These are phyloP conservation scores for Gossypium sturtianum DNA, from an alignment of 345 rosid genomes.

Conservation along the genomic window DNA sequence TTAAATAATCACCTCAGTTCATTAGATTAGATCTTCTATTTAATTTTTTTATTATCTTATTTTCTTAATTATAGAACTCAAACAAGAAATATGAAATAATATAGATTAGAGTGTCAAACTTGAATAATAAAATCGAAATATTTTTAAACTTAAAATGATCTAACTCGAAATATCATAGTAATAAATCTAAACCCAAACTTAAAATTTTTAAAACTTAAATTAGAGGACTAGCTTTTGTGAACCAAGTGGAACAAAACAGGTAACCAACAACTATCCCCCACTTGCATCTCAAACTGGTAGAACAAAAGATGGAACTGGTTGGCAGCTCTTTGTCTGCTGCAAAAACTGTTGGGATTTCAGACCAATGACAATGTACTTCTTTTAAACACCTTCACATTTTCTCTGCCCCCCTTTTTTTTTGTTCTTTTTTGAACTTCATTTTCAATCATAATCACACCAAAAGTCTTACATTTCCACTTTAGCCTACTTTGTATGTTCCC, in stretches of 20 bases:
- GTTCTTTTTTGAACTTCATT: constrained; percentile 15
- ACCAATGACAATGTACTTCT: neutral
- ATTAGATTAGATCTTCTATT: no score
- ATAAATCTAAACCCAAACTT: no score
- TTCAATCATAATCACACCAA: constrained; percentile 25
- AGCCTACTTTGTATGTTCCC: neutral
- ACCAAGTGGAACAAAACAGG: neutral
- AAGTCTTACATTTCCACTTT: constrained; percentile 11
- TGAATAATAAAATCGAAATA: no score
- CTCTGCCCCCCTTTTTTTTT: neutral
- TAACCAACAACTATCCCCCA: neutral
- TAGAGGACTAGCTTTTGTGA: neutral
- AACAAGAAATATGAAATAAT: no score
- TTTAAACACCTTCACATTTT: constrained; percentile 10
- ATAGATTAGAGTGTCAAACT: no score
- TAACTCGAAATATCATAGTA: no score
- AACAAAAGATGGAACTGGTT: neutral
- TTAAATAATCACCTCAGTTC: no score
- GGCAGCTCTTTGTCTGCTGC: constrained; percentile 17
- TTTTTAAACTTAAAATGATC: no score
- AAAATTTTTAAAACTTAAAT: neutral
- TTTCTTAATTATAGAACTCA: no score
- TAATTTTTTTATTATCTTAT: no score
- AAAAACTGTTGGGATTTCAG: constrained; percentile 6
- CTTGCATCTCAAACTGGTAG: constrained; percentile 4